Percentiles rank a stretch among this genome's conserved stretches.
Evolutionary conservation across 2,329 filamentous ascomycete species (phyloP).

Genomic region (Fusarium secorum): DNA sequence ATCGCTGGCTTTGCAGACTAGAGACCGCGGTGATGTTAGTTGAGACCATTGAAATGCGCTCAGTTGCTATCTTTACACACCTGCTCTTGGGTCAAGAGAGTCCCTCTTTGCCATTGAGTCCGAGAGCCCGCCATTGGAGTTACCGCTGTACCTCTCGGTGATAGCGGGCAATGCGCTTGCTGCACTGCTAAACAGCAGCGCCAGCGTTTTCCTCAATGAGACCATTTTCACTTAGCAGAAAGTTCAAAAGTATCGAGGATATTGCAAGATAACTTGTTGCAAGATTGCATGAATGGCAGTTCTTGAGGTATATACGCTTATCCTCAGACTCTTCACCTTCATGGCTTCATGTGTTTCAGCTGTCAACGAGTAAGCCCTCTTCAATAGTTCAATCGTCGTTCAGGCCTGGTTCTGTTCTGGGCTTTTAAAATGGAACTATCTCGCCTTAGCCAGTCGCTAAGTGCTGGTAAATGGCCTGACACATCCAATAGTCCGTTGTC

Average conservation of each 20-base stretch:
- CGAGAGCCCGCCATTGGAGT: neutral
- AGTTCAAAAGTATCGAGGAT: neutral
- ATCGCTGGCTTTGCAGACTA: neutral
- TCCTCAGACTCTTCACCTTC: neutral
- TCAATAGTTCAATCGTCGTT: neutral
- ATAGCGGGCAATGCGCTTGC: neutral
- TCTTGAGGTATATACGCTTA: neutral
- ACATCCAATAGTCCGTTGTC: neutral
- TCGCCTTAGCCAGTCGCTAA: neutral
- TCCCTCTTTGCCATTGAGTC: neutral
- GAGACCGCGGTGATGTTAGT: neutral
- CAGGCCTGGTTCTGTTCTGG: neutral
- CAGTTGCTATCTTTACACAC: neutral
- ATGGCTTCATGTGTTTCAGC: neutral
- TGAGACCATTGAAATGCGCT: neutral
- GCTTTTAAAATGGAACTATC: neutral
- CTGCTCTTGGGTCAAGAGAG: neutral
- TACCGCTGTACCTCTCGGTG: neutral
- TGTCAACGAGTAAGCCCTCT: neutral
- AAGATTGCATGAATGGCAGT: neutral
- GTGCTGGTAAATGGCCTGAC: neutral
- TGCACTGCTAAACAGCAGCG: neutral
- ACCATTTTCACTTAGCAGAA: neutral
- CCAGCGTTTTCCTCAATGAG: neutral
- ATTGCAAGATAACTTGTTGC: neutral